Evolutionary conservation across 2,329 filamentous ascomycete species (phyloP).

Genomic region (Exophiala xenobiotica): DNA sequence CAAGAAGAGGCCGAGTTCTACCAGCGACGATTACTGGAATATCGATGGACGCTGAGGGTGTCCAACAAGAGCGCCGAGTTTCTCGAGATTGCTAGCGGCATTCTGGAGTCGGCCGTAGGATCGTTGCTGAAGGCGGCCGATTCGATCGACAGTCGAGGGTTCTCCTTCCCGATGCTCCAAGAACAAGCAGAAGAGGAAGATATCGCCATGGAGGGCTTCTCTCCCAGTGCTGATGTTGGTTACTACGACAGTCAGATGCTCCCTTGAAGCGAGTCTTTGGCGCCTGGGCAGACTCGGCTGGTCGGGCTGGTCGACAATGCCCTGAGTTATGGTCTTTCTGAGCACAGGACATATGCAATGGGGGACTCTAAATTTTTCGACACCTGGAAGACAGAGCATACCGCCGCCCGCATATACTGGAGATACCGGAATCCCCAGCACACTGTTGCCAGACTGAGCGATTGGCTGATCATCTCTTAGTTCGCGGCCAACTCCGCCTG

Average conservation of each 20-base stretch:
- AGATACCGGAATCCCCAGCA: no score
- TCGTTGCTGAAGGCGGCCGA: conserved; percentile 29
- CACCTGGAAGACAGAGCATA: no score
- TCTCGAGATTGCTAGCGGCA: conserved; percentile 31
- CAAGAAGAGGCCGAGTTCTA: conserved; percentile 93
- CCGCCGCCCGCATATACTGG: no score
- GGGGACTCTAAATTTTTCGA: background rate
- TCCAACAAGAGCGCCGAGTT: conserved; percentile 46
- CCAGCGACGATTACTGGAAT: conserved; percentile 77
- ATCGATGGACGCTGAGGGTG: conserved; percentile 89
- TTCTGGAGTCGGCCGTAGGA: conserved; percentile 31
- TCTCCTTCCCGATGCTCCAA: conserved; percentile 31
- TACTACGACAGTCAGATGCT: conserved; percentile 23
- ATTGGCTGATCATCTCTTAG: no score
- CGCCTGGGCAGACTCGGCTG: no score
- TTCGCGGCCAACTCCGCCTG: no score
- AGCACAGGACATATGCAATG: no score
- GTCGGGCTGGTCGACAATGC: no score
- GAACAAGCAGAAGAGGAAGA: conserved; percentile 23
- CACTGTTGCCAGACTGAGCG: no score
- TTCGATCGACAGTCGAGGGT: conserved; percentile 26
- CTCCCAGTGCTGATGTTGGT: conserved; percentile 11
- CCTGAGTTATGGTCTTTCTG: no score
- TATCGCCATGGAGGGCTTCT: conserved; percentile 21
- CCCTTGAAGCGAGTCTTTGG: conserved; percentile 2